A percentile compares a stretch with the other conserved stretches of the same genome.
Evolutionary conservation across 2,329 filamentous ascomycete species (phyloP).

Genomic region (Nigrospora oryzae): DNA sequence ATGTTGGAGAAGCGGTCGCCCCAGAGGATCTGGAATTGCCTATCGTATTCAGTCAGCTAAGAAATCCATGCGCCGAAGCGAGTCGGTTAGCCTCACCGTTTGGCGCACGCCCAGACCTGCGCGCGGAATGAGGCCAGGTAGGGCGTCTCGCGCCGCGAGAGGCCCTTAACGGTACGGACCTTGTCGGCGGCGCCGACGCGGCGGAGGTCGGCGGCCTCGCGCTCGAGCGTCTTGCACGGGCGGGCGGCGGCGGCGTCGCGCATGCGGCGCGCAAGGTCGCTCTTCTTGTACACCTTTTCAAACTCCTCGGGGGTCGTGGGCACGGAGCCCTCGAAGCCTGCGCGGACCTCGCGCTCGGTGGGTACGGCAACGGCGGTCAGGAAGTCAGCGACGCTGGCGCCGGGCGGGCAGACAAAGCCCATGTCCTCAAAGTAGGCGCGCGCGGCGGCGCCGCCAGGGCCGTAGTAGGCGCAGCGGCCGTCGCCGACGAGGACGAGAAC

Average conservation of each 20-base stretch:
- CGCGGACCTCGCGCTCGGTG: constrained; percentile 49
- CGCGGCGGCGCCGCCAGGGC: constrained; percentile 50
- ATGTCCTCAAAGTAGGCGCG: constrained; percentile 58
- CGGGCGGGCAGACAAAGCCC: constrained; percentile 43
- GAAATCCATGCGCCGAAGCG: too few relatives aligned
- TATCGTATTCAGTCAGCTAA: too few relatives aligned
- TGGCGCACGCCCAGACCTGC: constrained; percentile 25
- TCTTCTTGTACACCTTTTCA: constrained; percentile 32
- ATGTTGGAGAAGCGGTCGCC: constrained; percentile 20
- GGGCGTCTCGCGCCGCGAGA: constrained; percentile 10
- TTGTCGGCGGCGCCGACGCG: constrained; percentile 13
- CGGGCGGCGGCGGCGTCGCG: not conserved
- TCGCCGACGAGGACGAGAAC: constrained; percentile 67
- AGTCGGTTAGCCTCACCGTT: too few relatives aligned
- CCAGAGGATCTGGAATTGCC: constrained; percentile 21
- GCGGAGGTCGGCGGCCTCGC: constrained; percentile 34
- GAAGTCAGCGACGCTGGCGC: constrained; percentile 60
- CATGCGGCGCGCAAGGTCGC: constrained; percentile 20
- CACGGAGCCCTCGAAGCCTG: constrained; percentile 45
- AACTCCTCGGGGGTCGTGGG: constrained; percentile 57
- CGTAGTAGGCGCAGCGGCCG: constrained; percentile 59
- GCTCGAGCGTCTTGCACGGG: constrained; percentile 14
- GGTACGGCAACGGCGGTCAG: constrained; percentile 59
- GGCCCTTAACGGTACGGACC: constrained; percentile 6
- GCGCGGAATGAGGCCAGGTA: constrained; percentile 16